phyloP scores from a whole-genome alignment of 345 rosid genomes.

The Gossypium bickii region DNA sequence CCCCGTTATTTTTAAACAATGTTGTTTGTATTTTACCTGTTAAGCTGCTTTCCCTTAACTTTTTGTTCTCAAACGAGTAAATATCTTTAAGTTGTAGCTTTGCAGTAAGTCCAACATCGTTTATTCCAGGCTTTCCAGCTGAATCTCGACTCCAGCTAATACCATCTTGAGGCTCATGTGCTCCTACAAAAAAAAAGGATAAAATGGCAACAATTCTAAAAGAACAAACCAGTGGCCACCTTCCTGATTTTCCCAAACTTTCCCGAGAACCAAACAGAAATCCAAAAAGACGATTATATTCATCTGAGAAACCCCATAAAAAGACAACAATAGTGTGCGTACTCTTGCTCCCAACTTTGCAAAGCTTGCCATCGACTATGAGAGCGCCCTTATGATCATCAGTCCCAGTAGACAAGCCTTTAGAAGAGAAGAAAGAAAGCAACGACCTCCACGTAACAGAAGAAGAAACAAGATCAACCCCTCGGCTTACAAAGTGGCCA shows the following conservation, averaged over 20 bases:
- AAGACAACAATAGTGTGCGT: slow-evolving; percentile 12
- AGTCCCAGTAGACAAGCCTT: slow-evolving; percentile 67
- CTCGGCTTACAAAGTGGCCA: slow-evolving; percentile 83
- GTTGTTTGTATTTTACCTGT: slow-evolving; percentile 28
- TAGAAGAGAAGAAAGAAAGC: slow-evolving; percentile 68
- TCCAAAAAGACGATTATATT: not conserved
- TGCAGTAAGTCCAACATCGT: slow-evolving; percentile 10
- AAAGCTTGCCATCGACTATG: slow-evolving; percentile 65
- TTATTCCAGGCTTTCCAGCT: slow-evolving; percentile 11
- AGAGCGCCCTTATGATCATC: slow-evolving; percentile 43
- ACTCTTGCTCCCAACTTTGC: slow-evolving; percentile 59
- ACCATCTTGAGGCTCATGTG: slow-evolving; percentile 22
- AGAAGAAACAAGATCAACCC: slow-evolving; percentile 49
- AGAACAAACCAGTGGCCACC: not conserved
- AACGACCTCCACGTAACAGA: slow-evolving; percentile 82
- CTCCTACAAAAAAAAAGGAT: slow-evolving; percentile 19
- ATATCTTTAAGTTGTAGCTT: slow-evolving; percentile 12
- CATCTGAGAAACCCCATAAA: not conserved
- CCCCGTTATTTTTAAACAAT: no score
- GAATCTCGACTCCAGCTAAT: not conserved
- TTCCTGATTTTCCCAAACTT: not conserved
- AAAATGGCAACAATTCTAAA: not conserved
- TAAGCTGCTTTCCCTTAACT: slow-evolving; percentile 37
- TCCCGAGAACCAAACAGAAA: slow-evolving; percentile 4
- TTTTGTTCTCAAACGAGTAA: slow-evolving; percentile 32